phyloP scores from a whole-genome alignment of 768 basidiomycete genomes.

The Lactifluus echinatus region DNA sequence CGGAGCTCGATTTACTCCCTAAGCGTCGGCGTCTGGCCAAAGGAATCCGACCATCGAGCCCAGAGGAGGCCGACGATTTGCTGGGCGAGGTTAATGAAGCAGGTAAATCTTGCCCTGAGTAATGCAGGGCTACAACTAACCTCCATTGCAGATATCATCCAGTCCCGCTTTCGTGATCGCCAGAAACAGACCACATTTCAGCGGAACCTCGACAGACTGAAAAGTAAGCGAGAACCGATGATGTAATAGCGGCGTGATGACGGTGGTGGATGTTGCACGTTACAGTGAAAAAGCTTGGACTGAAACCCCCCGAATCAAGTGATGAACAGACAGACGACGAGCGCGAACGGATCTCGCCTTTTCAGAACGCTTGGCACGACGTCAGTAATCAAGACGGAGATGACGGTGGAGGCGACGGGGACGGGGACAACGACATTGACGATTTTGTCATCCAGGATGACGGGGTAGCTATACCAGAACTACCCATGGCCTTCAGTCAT shows the following conservation, averaged over 20 bases:
- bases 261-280: neutral
- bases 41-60: conserved; percentile 35
- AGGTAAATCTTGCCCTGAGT: conserved; percentile 33
- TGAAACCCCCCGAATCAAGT: conserved; percentile 18
- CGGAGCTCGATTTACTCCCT: conserved; percentile 28
- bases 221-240: conserved; percentile 38
- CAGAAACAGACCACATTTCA: conserved; percentile 53
- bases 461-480: conserved; percentile 31
- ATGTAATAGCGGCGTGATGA: neutral
- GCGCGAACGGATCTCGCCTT: conserved; percentile 27
- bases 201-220: conserved; percentile 55
- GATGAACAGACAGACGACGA: conserved; percentile 21
- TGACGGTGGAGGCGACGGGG: conserved; percentile 32
- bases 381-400: conserved; percentile 29
- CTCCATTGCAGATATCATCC: conserved; percentile 44
- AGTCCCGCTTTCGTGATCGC: conserved; percentile 52
- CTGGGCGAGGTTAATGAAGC: conserved; percentile 47
- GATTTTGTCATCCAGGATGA: conserved; percentile 62
- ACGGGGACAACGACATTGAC: conserved; percentile 28
- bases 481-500: conserved; percentile 80
- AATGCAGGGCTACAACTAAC: neutral
- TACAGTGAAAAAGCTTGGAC: conserved; percentile 7
- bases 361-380: conserved; percentile 18
- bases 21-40: conserved; percentile 36
- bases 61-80: conserved; percentile 36